phyloP scores from a whole-genome alignment of 306 rosid genomes.

The Prunus salicina region DNA sequence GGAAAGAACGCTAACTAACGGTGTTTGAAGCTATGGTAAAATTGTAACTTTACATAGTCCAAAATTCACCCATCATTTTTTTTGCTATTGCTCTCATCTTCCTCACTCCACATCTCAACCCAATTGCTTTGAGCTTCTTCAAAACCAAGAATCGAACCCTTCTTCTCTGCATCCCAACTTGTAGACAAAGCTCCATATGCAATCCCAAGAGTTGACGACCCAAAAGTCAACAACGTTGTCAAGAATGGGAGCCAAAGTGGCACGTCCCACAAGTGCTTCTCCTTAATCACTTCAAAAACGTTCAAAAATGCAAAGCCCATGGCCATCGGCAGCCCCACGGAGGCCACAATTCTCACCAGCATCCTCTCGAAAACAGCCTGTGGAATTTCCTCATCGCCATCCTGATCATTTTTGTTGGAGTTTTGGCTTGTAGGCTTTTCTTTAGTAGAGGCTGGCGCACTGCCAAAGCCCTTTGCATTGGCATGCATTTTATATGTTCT shows the following conservation, averaged over 20 bases:
- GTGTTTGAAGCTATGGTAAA: background rate
- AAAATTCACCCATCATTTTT: background rate
- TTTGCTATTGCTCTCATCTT: constrained; percentile 20
- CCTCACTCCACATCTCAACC: constrained; percentile 87
- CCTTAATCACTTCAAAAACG: constrained; percentile 49
- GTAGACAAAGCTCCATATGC: constrained; percentile 76
- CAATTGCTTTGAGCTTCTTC: constrained; percentile 61
- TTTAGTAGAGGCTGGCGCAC: constrained; percentile 22
- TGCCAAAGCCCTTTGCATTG: constrained; percentile 61
- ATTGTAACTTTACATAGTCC: background rate
- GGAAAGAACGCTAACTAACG: background rate
- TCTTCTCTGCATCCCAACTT: constrained; percentile 64
- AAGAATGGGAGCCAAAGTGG: constrained; percentile 72
- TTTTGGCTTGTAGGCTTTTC: constrained; percentile 16
- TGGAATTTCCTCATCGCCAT: constrained; percentile 45
- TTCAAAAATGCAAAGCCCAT: constrained; percentile 55
- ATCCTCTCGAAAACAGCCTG: constrained; percentile 56
- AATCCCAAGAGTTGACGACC: constrained; percentile 66
- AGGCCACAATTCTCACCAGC: constrained; percentile 49
- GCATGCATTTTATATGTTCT: constrained; percentile 31
- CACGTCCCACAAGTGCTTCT: constrained; percentile 42
- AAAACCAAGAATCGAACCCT: constrained; percentile 73
- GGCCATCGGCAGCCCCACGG: constrained; percentile 68
- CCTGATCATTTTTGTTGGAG: constrained; percentile 12
- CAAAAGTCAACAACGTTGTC: constrained; percentile 56